Conservation (phyloP, 192 early-diverging fungal genomes). For the Powellomyces hirtus region DNA sequence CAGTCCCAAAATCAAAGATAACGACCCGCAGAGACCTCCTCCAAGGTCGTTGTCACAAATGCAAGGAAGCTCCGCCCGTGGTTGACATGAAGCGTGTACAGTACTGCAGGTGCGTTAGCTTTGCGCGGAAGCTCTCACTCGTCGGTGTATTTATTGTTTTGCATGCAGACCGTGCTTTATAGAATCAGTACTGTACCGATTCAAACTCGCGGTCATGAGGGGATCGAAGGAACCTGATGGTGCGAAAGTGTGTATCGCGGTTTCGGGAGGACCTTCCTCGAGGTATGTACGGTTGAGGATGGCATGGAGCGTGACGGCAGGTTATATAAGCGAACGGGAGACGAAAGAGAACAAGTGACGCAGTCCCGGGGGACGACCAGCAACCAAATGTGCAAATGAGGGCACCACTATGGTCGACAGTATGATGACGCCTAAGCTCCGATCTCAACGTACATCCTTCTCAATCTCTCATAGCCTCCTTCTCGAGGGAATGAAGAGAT, state of each 20-base stretch:
- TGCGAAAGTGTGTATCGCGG: slow-evolving; percentile 71
- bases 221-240: slow-evolving; percentile 39
- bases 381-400: too few relatives aligned
- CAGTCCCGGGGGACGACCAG: too few relatives aligned
- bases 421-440: too few relatives aligned
- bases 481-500: slow-evolving; percentile 36
- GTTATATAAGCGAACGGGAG: too few relatives aligned
- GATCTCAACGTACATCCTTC: too few relatives aligned
- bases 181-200: slow-evolving; percentile 65
- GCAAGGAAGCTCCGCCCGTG: slow-evolving; percentile 65
- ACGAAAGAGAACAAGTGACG: too few relatives aligned
- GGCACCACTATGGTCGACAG: too few relatives aligned
- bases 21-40: not conserved
- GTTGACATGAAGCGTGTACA: slow-evolving; percentile 65
- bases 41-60: slow-evolving; percentile 67
- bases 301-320: slow-evolving; percentile 27
- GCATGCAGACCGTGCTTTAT: slow-evolving; percentile 70
- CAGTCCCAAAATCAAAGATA: not conserved
- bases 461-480: too few relatives aligned
- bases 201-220: slow-evolving; percentile 61
- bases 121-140: not conserved
- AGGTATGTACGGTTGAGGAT: slow-evolving; percentile 41
- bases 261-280: slow-evolving; percentile 84
- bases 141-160: not conserved
- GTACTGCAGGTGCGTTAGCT: slow-evolving; percentile 88